phyloP scores from a whole-genome alignment of 768 basidiomycete genomes.

The Tylopilus cervinicoccineus region DNA sequence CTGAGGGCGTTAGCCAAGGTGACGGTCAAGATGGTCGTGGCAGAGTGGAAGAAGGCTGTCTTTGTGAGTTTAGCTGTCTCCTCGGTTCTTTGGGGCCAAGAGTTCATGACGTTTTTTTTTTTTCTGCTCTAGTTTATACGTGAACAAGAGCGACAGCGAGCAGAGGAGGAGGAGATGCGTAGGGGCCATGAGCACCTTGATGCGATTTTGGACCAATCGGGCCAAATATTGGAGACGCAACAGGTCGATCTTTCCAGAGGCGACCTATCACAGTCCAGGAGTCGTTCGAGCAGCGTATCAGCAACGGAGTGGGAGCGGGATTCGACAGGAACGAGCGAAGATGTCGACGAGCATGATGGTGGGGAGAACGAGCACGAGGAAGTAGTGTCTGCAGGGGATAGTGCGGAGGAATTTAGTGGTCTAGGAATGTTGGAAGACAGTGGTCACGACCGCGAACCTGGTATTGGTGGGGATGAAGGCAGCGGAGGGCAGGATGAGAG shows the following conservation, averaged over 20 bases:
- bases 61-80: constrained; percentile 48
- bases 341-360: constrained; percentile 15
- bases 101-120: constrained; percentile 1
- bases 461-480: constrained; percentile 1
- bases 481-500: constrained; percentile 30
- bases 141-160: constrained; percentile 56
- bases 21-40: constrained; percentile 62
- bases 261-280: constrained; percentile 44
- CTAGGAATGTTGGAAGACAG: constrained; percentile 14
- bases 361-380: constrained; percentile 24
- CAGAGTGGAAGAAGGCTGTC: constrained; percentile 87
- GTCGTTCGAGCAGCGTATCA: constrained; percentile 54
- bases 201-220: constrained; percentile 86
- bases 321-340: constrained; percentile 18
- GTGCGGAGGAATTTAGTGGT: constrained; percentile 40
- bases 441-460: not conserved
- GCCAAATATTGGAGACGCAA: constrained; percentile 81
- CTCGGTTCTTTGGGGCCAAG: not conserved
- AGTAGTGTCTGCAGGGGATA: constrained; percentile 20
- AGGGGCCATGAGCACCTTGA: constrained; percentile 85
- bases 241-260: constrained; percentile 60
- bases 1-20: constrained; percentile 65
- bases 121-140: constrained; percentile 56
- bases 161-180: constrained; percentile 73
- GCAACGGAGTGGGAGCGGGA: constrained; percentile 22